Evolutionary conservation across 1,284 basidiomycete genomes (phyloP).

Genomic region (Rhizoctonia solani): DNA sequence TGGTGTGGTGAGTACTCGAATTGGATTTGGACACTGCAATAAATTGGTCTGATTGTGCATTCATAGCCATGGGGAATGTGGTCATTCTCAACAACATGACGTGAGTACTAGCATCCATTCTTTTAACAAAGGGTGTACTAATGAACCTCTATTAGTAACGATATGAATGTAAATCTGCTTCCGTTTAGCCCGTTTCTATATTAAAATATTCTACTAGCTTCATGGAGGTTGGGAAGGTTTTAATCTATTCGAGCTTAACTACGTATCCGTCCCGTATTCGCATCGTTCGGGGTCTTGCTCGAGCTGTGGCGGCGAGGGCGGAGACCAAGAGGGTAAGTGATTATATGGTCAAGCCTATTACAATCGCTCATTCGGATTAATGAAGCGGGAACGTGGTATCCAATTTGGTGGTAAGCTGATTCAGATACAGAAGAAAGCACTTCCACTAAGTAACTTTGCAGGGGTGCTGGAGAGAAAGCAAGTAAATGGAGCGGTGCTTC

Average conservation of each 20-base stretch:
- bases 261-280: conserved; percentile 30
- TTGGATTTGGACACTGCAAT: too few species aligned
- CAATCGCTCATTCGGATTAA: not conserved
- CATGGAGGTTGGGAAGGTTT: conserved; percentile 35
- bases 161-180: conserved; percentile 19
- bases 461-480: conserved; percentile 33
- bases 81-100: conserved; percentile 34
- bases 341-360: not conserved
- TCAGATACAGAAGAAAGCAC: not conserved
- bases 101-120: not conserved
- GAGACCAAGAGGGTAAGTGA: conserved; percentile 29
- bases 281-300: conserved; percentile 31
- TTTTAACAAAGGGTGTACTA: not conserved
- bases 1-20: conserved; percentile 35
- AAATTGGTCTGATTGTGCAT: too few species aligned
- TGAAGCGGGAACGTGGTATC: conserved; percentile 21
- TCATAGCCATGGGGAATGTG: conserved; percentile 34
- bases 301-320: conserved; percentile 20
- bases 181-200: not conserved
- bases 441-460: not conserved
- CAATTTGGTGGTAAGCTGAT: conserved; percentile 32
- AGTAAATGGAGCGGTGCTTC: conserved; percentile 35
- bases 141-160: conserved; percentile 5
- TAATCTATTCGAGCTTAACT: conserved; percentile 34
- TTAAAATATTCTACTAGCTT: conserved; percentile 3